Conservation (phyloP, 1,284 basidiomycete genomes). For the Ceratobasidium sp. region DNA sequence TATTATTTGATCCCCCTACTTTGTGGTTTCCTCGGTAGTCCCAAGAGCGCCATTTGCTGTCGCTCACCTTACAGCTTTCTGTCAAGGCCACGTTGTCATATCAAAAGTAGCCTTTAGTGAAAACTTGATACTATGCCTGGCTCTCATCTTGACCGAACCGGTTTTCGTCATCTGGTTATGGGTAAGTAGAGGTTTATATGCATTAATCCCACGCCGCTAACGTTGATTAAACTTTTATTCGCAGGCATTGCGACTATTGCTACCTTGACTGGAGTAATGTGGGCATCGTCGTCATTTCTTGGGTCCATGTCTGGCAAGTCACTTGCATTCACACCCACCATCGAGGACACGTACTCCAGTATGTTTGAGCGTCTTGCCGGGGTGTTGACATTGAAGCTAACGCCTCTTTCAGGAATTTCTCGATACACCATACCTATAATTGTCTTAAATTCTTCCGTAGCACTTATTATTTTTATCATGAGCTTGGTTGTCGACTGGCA, state of each 20-base stretch:
- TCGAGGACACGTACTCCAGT: conserved; percentile 10
- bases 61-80: not conserved
- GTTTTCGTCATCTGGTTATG: conserved; percentile 31
- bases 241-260: conserved; percentile 16
- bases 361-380: not conserved
- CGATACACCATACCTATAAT: conserved; percentile 9
- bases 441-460: conserved; percentile 2
- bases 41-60: not conserved
- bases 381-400: not conserved
- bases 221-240: not conserved
- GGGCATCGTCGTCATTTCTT: conserved; percentile 16
- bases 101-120: not conserved
- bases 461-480: conserved; percentile 5
- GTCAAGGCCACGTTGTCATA: too few relatives aligned
- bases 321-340: not conserved
- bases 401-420: not conserved
- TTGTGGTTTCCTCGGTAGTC: not conserved
- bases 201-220: not conserved
- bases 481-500: conserved; percentile 32
- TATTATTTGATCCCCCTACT: not conserved
- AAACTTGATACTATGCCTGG: not conserved
- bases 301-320: not conserved
- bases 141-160: conserved; percentile 31
- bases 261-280: conserved; percentile 16
- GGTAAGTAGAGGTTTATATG: not conserved